These are phyloP conservation scores for Pyrenophora graminea DNA, from an alignment of 2,329 filamentous ascomycete genomes.

Conservation along the genomic window DNA sequence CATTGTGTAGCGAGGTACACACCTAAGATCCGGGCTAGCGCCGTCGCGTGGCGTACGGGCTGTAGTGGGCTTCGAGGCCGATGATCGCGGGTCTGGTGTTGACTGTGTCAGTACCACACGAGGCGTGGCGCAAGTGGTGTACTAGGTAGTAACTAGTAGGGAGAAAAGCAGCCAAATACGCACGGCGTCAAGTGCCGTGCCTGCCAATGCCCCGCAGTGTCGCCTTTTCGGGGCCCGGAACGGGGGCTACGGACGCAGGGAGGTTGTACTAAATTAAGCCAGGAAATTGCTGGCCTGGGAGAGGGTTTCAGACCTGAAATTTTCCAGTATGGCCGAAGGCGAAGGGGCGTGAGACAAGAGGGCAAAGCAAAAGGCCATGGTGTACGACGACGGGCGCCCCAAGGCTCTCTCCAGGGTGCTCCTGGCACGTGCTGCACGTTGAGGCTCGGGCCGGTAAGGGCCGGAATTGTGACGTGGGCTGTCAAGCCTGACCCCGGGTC, in stretches of 20 bases:
- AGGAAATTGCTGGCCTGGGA: slow-evolving; percentile 1
- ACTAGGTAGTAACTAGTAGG: neutral
- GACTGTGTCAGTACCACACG: slow-evolving; percentile 8
- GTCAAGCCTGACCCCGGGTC: slow-evolving; percentile 22
- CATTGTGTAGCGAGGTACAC: slow-evolving; percentile 14
- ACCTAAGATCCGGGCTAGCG: slow-evolving; percentile 18
- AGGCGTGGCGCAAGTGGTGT: slow-evolving; percentile 17
- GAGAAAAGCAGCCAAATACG: neutral
- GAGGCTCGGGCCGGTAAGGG: slow-evolving; percentile 39
- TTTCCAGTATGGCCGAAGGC: neutral
- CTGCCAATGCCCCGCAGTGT: slow-evolving; percentile 3
- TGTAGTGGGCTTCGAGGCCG: slow-evolving; percentile 10
- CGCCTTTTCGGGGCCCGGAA: slow-evolving; percentile 3
- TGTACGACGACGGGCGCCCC: slow-evolving; percentile 9
- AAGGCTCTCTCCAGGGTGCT: slow-evolving; percentile 12
- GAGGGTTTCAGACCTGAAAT: slow-evolving; percentile 8
- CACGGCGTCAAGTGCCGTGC: slow-evolving; percentile 8
- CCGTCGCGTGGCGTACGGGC: slow-evolving; percentile 15
- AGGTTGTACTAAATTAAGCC: slow-evolving; percentile 16
- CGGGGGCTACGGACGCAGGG: neutral
- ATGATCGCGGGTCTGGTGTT: slow-evolving; percentile 17
- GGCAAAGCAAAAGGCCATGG: slow-evolving; percentile 16
- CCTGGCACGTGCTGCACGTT: slow-evolving; percentile 29
- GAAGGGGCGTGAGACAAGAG: neutral
- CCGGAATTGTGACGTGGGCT: slow-evolving; percentile 27